Evolutionary conservation across 768 basidiomycete genomes (phyloP).

Genomic region (Mrakia hoshinonis): DNA sequence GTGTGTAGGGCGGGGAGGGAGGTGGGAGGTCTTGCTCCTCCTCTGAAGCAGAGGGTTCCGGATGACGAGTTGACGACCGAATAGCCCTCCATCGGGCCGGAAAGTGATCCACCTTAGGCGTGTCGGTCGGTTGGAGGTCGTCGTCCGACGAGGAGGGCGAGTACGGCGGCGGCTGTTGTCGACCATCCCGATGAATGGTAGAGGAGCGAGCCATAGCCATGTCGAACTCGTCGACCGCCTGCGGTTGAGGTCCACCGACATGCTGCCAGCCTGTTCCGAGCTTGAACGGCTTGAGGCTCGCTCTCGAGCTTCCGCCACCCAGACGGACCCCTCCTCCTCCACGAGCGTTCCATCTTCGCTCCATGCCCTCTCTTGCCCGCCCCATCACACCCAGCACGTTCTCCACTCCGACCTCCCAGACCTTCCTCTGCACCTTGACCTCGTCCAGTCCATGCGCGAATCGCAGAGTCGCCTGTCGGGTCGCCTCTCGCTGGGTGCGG

Average conservation of each 20-base stretch:
- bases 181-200: background rate
- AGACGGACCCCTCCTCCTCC: background rate
- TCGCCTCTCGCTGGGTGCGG: background rate
- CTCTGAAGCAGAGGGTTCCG: background rate
- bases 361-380: slow-evolving; percentile 11
- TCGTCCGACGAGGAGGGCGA: slow-evolving; percentile 6
- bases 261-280: slow-evolving; percentile 4
- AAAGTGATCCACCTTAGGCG: background rate
- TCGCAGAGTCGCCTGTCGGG: slow-evolving; percentile 11
- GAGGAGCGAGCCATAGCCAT: background rate
- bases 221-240: slow-evolving; percentile 5
- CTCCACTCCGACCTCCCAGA: background rate
- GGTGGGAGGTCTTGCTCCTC: background rate
- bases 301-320: background rate
- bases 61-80: background rate
- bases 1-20: slow-evolving; percentile 12
- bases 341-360: slow-evolving; percentile 10
- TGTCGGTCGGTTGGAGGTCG: background rate
- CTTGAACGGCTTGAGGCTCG: slow-evolving; percentile 7
- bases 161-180: slow-evolving; percentile 16
- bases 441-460: slow-evolving; percentile 23
- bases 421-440: slow-evolving; percentile 16
- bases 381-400: slow-evolving; percentile 14
- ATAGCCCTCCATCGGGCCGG: background rate
- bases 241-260: background rate